phyloP scores from a whole-genome alignment of 495 filamentous ascomycete species.

The Halenospora varia region DNA sequence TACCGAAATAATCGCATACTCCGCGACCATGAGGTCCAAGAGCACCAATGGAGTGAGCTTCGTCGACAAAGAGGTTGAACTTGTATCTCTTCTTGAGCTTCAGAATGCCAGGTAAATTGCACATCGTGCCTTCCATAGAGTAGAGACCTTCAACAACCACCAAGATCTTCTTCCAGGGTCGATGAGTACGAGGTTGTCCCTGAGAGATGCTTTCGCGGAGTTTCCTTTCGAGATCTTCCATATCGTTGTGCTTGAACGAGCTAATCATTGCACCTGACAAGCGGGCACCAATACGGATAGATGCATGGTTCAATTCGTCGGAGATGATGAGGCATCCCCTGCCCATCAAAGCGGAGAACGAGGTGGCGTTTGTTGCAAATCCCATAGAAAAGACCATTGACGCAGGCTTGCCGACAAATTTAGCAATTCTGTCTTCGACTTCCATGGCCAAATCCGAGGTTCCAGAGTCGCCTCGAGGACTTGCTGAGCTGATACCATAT shows the following conservation, averaged over 20 bases:
- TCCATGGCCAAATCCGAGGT: constrained; percentile 84
- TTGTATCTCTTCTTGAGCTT: constrained; percentile 91
- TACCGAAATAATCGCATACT: constrained; percentile 94
- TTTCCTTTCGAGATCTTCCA: constrained; percentile 75
- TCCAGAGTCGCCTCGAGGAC: constrained; percentile 77
- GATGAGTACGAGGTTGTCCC: constrained; percentile 92
- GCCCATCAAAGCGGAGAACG: constrained; percentile 85
- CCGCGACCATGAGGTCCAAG: constrained; percentile 83
- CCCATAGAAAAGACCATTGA: constrained; percentile 99
- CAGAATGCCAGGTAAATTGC: constrained; percentile 83
- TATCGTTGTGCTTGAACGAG: constrained; percentile 97
- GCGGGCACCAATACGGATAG: constrained; percentile 91
- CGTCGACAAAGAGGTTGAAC: constrained; percentile 91
- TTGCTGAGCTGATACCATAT: constrained; percentile 76
- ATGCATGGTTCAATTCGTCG: constrained; percentile 96
- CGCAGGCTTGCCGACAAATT: constrained; percentile 88
- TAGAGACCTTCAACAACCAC: constrained; percentile 96
- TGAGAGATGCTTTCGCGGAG: constrained; percentile 91
- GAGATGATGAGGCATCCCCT: constrained; percentile 93
- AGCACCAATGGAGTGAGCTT: constrained; percentile 95
- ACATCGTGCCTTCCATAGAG: constrained; percentile 99
- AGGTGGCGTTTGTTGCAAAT: constrained; percentile 87
- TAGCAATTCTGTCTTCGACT: constrained; percentile 82
- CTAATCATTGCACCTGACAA: constrained; percentile 90
- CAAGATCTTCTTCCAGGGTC: constrained; percentile 98